phyloP scores from a whole-genome alignment of 768 basidiomycete genomes.

The Fomitopsis pulvina region DNA sequence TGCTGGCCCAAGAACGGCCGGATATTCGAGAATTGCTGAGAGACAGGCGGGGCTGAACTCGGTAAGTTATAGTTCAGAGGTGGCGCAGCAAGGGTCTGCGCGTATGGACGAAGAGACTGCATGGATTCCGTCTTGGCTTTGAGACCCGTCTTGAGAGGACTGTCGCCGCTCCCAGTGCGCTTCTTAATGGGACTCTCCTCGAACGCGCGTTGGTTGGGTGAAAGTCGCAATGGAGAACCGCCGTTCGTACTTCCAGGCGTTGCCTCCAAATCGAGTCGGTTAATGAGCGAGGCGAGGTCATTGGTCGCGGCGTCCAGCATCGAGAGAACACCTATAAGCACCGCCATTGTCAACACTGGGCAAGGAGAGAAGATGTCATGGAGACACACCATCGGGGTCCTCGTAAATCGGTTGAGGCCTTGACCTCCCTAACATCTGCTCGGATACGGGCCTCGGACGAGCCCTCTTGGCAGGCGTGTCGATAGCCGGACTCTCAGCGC shows the following conservation, averaged over 20 bases:
- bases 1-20: conserved; percentile 35
- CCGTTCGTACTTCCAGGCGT: conserved; percentile 51
- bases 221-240: conserved; percentile 26
- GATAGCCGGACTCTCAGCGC: conserved; percentile 13
- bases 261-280: conserved; percentile 73
- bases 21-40: conserved; percentile 6
- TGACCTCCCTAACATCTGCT: conserved; percentile 46
- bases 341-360: conserved; percentile 2
- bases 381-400: conserved; percentile 44
- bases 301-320: conserved; percentile 77
- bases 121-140: conserved; percentile 36
- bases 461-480: conserved; percentile 34
- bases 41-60: not conserved
- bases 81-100: conserved; percentile 23
- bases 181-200: conserved; percentile 31
- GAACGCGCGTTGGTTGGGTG: conserved; percentile 9
- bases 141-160: conserved; percentile 13
- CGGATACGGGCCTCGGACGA: conserved; percentile 55
- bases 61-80: conserved; percentile 4
- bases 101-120: conserved; percentile 46
- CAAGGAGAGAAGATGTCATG: not conserved
- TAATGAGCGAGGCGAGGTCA: conserved; percentile 72
- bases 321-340: conserved; percentile 46
- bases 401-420: conserved; percentile 44
- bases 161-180: conserved; percentile 6